Evolutionary conservation across 164 flowering plant species (phyloP), one percentile per base, ranked within the genome.

Genomic region (Liquidambar formosana): DNA sequence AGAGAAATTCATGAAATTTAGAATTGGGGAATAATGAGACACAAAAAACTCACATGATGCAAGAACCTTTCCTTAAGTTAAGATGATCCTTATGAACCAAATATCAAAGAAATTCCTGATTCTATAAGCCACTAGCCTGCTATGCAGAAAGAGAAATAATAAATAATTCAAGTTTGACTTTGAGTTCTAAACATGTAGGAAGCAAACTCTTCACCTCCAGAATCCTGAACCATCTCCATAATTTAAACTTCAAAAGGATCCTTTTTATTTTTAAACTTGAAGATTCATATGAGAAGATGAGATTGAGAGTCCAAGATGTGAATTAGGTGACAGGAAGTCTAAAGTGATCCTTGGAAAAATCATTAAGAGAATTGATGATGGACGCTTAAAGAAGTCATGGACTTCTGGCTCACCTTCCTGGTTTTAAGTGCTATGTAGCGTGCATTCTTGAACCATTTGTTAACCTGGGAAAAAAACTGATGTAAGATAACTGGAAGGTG

Each of bases 401-500:
- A 60, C 23, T 10, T 28, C 13, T 13, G 59, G 19, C 80, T 83
- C 67, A 91, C 98, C 96, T 89, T 94, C 81, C 92, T 83, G 41
- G 78, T 74, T 80, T 82, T 92, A 44, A 92, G 86, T 15, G 97
- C 91, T 33, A 80, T 59, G 63, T 92, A 94, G 21, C 98, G 93
- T 21, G 98, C 86, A 75, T 94, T 94, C 79, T 92, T 94, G 88
- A 94, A 94, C 98, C 98, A 94, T 78, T 94, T 90, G 81, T 82
- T 89, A 15, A 94, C 92, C 98, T 94, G 88, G 64, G 79, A 79
- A 64, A 60, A 63, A 25, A 11, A 18, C 8, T 44, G 13, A 21
- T 12, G 3, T 10, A 12, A 43, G 41, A 18, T 41, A 33, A 22
- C 10, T 47, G 58, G 22, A 2, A 64, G 43, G 11, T 63, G 23